Conservation (phyloP, 257 asterid genomes). For the Dorcoceras hygrometricum region DNA sequence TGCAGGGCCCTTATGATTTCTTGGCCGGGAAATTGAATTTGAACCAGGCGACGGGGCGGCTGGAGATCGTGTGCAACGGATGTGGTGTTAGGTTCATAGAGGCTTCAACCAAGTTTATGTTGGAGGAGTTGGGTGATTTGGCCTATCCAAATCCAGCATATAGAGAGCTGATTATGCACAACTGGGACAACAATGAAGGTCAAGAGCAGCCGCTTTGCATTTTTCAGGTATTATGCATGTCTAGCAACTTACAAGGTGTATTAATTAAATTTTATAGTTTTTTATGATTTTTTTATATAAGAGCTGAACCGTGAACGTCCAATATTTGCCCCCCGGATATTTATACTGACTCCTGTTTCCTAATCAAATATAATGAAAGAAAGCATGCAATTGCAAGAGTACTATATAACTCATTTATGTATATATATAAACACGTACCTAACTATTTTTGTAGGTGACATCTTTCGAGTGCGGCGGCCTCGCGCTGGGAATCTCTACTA, state of each 20-base stretch:
- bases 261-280: too few species aligned
- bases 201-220: constrained; percentile 48
- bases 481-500: constrained; percentile 46
- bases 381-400: too few species aligned
- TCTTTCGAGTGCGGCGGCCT: constrained; percentile 71
- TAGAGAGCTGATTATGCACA: constrained; percentile 35
- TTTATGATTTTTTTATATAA: too few species aligned
- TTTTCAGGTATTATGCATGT: constrained; percentile 38
- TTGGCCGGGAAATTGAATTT: constrained; percentile 60
- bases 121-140: constrained; percentile 66
- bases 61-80: constrained; percentile 54
- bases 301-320: too few species aligned
- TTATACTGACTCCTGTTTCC: too few species aligned
- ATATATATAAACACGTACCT: too few species aligned
- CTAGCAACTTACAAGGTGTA: too few species aligned
- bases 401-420: too few species aligned
- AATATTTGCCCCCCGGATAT: too few species aligned
- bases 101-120: constrained; percentile 50
- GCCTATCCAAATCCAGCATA: constrained; percentile 61
- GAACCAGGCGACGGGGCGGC: constrained; percentile 45
- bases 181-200: constrained; percentile 28
- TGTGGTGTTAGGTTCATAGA: constrained; percentile 57
- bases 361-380: too few species aligned
- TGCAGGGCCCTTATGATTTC: constrained; percentile 47
- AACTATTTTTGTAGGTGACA: constrained; percentile 42